Evolutionary conservation across 2,329 filamentous ascomycete species (phyloP).

Genomic region (Immersiporthe knoxdaviesiana): DNA sequence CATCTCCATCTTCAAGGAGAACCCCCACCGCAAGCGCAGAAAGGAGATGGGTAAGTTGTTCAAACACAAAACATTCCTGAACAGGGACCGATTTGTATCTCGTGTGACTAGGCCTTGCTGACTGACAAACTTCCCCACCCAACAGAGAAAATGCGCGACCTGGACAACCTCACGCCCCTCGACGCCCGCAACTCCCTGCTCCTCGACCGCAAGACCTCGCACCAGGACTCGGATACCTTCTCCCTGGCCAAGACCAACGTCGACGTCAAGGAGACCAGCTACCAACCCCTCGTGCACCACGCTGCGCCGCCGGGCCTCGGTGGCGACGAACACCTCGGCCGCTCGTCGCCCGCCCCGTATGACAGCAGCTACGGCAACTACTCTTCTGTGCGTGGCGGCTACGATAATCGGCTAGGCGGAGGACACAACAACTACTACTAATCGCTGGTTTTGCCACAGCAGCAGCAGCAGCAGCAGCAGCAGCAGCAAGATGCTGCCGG

Average conservation of each 20-base stretch:
- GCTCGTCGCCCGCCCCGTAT: constrained; percentile 24
- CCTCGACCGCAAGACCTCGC: constrained; percentile 56
- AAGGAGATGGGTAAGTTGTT: constrained; percentile 84
- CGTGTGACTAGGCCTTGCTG: constrained; percentile 35
- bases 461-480: too few relatives aligned
- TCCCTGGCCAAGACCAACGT: constrained; percentile 45
- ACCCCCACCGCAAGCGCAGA: constrained; percentile 85
- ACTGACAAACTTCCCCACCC: constrained; percentile 27
- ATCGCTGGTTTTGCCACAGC: too few relatives aligned
- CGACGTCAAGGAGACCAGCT: constrained; percentile 38
- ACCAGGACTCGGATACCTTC: constrained; percentile 45
- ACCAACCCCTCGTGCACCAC: constrained; percentile 39
- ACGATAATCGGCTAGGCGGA: constrained; percentile 19
- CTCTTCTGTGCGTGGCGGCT: constrained; percentile 17
- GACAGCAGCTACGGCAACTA: constrained; percentile 15
- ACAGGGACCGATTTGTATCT: too few relatives aligned
- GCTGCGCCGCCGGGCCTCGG: constrained; percentile 44
- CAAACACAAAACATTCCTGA: too few relatives aligned
- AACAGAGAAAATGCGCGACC: constrained; percentile 75
- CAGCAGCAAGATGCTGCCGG: not conserved
- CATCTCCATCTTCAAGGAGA: constrained; percentile 79
- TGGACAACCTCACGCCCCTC: constrained; percentile 82
- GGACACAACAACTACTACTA: constrained; percentile 18
- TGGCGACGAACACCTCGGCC: constrained; percentile 21
- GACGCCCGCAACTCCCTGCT: constrained; percentile 87